phyloP scores from a whole-genome alignment of 805 yeast genomes.

The Metschnikowia kofuensis region DNA sequence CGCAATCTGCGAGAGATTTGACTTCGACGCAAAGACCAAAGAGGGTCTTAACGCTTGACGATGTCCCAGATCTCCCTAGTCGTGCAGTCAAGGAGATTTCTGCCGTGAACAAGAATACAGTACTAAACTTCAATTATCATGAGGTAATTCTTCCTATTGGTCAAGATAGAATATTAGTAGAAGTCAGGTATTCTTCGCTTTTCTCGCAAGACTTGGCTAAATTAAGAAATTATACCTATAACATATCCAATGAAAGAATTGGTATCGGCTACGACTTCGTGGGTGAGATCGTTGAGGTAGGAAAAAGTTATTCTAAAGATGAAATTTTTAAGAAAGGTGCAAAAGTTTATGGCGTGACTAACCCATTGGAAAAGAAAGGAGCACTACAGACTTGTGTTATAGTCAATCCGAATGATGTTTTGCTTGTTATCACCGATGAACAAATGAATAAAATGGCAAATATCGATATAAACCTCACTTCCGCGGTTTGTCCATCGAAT shows the following conservation, averaged over 20 bases:
- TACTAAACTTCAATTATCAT: constrained; percentile 52
- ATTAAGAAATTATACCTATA: constrained; percentile 50
- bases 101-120: constrained; percentile 40
- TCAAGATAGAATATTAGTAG: constrained; percentile 49
- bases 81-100: constrained; percentile 42
- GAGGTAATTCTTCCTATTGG: constrained; percentile 49
- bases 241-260: constrained; percentile 50
- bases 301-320: constrained; percentile 34
- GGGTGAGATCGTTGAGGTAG: constrained; percentile 58
- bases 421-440: constrained; percentile 28
- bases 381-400: constrained; percentile 55
- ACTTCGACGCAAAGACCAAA: constrained; percentile 12
- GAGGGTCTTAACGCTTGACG: constrained; percentile 31
- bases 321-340: constrained; percentile 51
- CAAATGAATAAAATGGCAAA: constrained; percentile 19
- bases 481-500: constrained; percentile 4
- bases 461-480: constrained; percentile 24
- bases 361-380: constrained; percentile 53
- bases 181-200: constrained; percentile 56
- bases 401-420: constrained; percentile 43
- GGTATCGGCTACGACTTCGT: constrained; percentile 73
- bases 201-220: constrained; percentile 67
- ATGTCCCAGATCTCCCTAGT: constrained; percentile 47
- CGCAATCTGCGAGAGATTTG: constrained; percentile 9
- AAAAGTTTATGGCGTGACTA: constrained; percentile 59